Percentiles rank a stretch among this genome's conserved stretches.
phyloP scores from a whole-genome alignment of 2,329 filamentous ascomycete species.

The Trichoderma polysporum region DNA sequence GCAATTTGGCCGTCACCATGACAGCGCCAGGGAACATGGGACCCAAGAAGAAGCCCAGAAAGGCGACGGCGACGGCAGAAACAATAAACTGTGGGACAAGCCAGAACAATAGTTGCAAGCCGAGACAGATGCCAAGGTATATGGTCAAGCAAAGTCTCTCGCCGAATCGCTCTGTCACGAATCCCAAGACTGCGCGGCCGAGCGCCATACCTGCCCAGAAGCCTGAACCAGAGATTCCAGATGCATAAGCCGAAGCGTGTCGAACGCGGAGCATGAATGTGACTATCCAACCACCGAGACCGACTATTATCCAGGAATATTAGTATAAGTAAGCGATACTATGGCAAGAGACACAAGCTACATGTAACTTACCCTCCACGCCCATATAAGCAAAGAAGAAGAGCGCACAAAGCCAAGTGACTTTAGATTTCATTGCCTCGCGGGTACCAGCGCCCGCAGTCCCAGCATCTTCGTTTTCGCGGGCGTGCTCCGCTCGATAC shows the following conservation, averaged over 20 bases:
- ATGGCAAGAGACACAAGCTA: too few relatives aligned
- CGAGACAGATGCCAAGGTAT: constrained; percentile 62
- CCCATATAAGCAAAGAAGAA: constrained; percentile 76
- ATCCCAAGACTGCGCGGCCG: constrained; percentile 65
- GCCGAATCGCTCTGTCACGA: constrained; percentile 66
- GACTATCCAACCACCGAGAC: constrained; percentile 75
- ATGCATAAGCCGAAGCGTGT: constrained; percentile 61
- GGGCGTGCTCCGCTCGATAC: constrained; percentile 46
- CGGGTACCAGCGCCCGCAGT: constrained; percentile 35
- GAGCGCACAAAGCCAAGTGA: constrained; percentile 65
- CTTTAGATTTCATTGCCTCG: constrained; percentile 44
- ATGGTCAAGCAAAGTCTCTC: constrained; percentile 60
- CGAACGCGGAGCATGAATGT: constrained; percentile 76
- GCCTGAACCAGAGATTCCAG: constrained; percentile 70
- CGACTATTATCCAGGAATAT: constrained; percentile 39
- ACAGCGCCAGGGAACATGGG: constrained; percentile 72
- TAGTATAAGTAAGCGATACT: background rate
- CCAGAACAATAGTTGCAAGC: constrained; percentile 59
- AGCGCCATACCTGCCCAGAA: constrained; percentile 79
- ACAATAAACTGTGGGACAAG: constrained; percentile 60
- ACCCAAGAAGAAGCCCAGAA: constrained; percentile 73
- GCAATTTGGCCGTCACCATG: constrained; percentile 67
- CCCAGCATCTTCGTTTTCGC: constrained; percentile 24
- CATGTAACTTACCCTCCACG: constrained; percentile 52
- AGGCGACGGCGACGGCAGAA: constrained; percentile 59